These are phyloP conservation scores for Pyrus hybrid DNA, from an alignment of 331 rosid species.

Conservation along the genomic window DNA sequence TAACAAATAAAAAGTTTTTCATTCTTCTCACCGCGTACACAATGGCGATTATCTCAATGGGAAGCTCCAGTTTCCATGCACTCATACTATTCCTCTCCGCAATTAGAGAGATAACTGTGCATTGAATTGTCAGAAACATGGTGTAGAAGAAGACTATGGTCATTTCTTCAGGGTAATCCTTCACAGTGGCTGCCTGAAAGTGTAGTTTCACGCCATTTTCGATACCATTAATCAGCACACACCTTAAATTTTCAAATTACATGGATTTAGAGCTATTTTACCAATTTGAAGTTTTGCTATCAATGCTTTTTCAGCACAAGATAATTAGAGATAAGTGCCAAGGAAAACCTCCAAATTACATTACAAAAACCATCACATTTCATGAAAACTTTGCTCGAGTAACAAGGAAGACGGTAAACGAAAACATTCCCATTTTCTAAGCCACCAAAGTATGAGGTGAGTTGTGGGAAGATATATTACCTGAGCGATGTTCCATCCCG, in stretches of 20 bases:
- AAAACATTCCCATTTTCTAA: not conserved
- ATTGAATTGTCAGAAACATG: conserved; percentile 14
- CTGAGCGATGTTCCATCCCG: conserved; percentile 32
- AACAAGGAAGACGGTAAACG: not conserved
- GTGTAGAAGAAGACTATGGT: conserved; percentile 20
- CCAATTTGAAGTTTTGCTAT: not conserved
- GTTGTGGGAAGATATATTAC: not conserved
- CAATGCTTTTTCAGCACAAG: too few relatives aligned
- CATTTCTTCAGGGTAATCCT: conserved; percentile 21
- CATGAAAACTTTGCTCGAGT: not conserved
- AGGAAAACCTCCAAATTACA: too few relatives aligned
- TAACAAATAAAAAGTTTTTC: not conserved
- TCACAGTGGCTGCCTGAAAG: conserved; percentile 19
- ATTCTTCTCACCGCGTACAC: conserved; percentile 12
- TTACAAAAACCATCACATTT: not conserved
- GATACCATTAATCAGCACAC: not conserved
- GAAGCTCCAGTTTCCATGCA: conserved; percentile 21
- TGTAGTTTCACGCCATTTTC: not conserved
- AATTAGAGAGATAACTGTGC: conserved; percentile 5
- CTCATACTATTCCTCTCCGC: conserved; percentile 11
- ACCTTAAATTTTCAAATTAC: too few relatives aligned
- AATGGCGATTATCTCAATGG: conserved; percentile 19
- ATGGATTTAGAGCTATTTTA: not conserved
- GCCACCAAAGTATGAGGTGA: not conserved
- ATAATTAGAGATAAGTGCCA: too few relatives aligned